Evolutionary conservation across 1,284 basidiomycete genomes (phyloP).

Genomic region (Melampsora larici-populina): DNA sequence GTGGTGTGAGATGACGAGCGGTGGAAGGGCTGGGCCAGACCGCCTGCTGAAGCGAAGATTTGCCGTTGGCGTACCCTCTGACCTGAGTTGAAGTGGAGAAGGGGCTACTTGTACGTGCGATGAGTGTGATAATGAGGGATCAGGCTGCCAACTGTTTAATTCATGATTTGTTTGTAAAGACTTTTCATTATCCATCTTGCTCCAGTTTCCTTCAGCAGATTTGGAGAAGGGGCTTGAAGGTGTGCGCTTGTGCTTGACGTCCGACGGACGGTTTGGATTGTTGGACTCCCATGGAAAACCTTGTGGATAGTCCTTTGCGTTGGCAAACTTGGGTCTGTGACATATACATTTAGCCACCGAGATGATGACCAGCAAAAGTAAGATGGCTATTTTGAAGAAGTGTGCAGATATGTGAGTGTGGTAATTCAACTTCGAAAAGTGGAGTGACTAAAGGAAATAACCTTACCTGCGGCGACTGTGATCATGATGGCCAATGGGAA

Average conservation of each 20-base stretch:
- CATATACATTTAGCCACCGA: slow-evolving; percentile 30
- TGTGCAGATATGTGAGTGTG: neutral
- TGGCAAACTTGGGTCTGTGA: slow-evolving; percentile 32
- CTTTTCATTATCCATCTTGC: neutral
- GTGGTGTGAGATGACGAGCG: slow-evolving; percentile 4
- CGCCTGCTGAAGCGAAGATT: neutral
- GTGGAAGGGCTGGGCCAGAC: neutral
- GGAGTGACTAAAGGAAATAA: neutral
- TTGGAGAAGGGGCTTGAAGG: neutral
- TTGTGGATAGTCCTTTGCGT: slow-evolving; percentile 35
- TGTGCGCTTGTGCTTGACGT: neutral
- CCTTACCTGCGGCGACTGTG: neutral
- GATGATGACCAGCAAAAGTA: slow-evolving; percentile 13
- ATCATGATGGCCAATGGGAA: neutral
- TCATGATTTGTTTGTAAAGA: neutral
- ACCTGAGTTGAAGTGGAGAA: neutral
- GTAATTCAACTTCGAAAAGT: neutral
- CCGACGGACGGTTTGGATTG: no score
- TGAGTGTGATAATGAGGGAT: neutral
- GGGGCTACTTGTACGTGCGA: neutral
- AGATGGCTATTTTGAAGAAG: neutral
- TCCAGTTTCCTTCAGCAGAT: neutral
- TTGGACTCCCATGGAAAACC: slow-evolving; percentile 36
- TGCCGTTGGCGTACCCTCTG: neutral
- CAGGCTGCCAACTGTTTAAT: neutral